phyloP scores from a whole-genome alignment of 2,329 filamentous ascomycete genomes.

The Verticillium zaregamsianum region DNA sequence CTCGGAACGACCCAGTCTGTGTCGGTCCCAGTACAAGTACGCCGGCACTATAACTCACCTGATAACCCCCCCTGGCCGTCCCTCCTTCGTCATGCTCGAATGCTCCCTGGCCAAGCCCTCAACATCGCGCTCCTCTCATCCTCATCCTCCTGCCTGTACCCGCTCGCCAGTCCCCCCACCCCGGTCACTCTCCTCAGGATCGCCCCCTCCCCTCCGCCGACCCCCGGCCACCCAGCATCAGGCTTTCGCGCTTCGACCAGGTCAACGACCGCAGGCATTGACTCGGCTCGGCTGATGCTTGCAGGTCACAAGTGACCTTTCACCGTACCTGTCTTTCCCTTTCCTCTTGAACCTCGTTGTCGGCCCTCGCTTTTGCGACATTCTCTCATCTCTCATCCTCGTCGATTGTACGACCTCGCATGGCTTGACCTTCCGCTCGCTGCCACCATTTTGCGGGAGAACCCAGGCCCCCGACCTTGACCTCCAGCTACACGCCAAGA shows the following conservation, averaged over 20 bases:
- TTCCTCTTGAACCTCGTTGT: background rate
- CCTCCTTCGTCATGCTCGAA: background rate
- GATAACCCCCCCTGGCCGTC: background rate
- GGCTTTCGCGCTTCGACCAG: background rate
- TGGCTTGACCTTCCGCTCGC: background rate
- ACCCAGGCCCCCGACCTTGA: background rate
- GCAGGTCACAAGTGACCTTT: slow-evolving; percentile 3
- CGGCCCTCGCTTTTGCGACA: background rate
- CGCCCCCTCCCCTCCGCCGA: background rate
- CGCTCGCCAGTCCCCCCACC: background rate
- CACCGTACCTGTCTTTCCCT: background rate
- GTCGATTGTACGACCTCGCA: background rate
- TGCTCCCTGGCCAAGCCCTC: background rate
- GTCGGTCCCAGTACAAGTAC: background rate
- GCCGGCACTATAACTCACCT: background rate
- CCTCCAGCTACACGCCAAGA: background rate
- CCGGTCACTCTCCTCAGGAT: background rate
- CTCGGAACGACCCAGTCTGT: background rate
- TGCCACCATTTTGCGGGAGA: background rate
- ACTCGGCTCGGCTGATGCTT: slow-evolving; percentile 3
- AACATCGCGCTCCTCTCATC: background rate
- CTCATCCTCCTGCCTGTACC: background rate
- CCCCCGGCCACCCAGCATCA: background rate
- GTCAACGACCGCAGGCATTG: background rate
- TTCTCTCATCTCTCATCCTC: background rate